phyloP scores from a whole-genome alignment of 495 filamentous ascomycete genomes.

The Hyaloscypha variabilis region DNA sequence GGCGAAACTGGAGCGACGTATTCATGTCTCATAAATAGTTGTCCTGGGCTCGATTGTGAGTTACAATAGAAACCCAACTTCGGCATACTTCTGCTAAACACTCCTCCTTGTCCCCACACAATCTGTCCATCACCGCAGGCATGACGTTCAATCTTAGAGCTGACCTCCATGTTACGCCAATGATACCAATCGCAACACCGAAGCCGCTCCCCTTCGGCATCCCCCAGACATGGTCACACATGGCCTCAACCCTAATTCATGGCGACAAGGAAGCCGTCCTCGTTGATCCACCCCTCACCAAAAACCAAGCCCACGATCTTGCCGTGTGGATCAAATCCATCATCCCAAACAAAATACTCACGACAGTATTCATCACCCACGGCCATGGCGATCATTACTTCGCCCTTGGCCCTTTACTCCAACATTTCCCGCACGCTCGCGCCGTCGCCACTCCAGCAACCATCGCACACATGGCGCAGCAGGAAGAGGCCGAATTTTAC shows the following conservation, averaged over 20 bases:
- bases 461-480: conserved; percentile 39
- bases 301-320: conserved; percentile 25
- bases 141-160: neutral
- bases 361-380: conserved; percentile 47
- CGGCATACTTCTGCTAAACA: too few relatives aligned
- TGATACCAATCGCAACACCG: neutral
- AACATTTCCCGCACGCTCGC: conserved; percentile 35
- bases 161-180: conserved; percentile 1
- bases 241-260: conserved; percentile 33
- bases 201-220: conserved; percentile 2
- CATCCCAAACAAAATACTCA: conserved; percentile 35
- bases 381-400: conserved; percentile 53
- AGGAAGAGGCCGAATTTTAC: conserved; percentile 9
- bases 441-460: conserved; percentile 37
- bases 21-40: too few relatives aligned
- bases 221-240: conserved; percentile 31
- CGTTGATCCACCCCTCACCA: conserved; percentile 36
- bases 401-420: conserved; percentile 32
- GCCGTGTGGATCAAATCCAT: conserved; percentile 35
- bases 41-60: too few relatives aligned
- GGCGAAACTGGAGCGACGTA: too few relatives aligned
- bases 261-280: conserved; percentile 35
- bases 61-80: too few relatives aligned
- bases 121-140: neutral
- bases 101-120: too few relatives aligned